Conservation (phyloP, 176 grass and related monocot species). For the Bolboschoenus planiculmis region DNA sequence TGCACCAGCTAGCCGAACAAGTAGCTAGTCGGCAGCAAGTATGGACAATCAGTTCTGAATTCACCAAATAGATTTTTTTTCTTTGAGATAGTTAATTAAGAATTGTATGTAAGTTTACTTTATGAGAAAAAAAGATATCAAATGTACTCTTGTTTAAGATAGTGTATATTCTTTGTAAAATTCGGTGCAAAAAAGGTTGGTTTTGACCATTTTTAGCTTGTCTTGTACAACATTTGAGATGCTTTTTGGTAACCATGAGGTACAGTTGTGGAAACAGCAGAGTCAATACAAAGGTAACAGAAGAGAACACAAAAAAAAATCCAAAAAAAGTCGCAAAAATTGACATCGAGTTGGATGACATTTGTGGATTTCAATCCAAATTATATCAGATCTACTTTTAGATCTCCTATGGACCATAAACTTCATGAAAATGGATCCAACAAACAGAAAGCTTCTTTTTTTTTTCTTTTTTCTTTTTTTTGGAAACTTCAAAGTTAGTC, state of each 20-base stretch:
- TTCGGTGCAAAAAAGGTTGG: neutral
- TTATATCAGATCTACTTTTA: neutral
- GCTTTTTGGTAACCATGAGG: neutral
- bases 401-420: neutral
- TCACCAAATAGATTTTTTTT: neutral
- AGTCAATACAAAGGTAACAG: neutral
- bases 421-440: neutral
- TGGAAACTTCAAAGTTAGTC: neutral
- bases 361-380: neutral
- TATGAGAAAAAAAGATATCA: neutral
- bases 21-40: neutral
- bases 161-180: conserved; percentile 1
- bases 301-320: neutral
- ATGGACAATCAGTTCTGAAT: neutral
- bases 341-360: neutral
- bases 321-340: neutral
- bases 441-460: neutral
- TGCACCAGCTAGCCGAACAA: neutral
- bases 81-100: neutral
- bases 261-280: neutral
- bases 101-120: neutral
- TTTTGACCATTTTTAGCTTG: neutral
- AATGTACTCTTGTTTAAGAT: neutral
- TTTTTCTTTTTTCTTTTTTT: neutral
- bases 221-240: neutral